A percentile compares a stretch with the other conserved stretches of the same genome.
phyloP scores from a whole-genome alignment of 768 basidiomycete genomes.

The Naematelia aurantialba region DNA sequence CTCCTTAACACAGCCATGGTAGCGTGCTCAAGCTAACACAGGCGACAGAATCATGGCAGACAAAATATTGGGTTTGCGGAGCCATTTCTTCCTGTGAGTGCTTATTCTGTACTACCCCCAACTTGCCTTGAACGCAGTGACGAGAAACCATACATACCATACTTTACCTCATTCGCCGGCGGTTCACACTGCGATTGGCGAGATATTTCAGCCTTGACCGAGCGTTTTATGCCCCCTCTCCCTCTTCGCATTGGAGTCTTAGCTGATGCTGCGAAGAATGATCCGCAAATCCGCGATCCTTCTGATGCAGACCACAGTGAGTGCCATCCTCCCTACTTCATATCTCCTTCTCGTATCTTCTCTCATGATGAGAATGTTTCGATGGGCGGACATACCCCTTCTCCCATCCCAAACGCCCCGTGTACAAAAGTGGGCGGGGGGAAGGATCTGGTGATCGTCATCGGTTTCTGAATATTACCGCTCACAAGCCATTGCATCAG shows the following conservation, averaged over 20 bases:
- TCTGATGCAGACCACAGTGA: too few relatives aligned
- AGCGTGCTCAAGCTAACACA: background rate
- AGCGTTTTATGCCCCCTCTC: conserved; percentile 24
- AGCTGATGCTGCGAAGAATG: background rate
- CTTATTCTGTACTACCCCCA: background rate
- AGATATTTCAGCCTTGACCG: conserved; percentile 49
- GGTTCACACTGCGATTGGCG: conserved; percentile 35
- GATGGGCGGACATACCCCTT: conserved; percentile 46
- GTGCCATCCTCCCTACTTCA: too few relatives aligned
- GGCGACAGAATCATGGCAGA: background rate
- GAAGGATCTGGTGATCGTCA: conserved; percentile 39
- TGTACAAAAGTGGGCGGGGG: conserved; percentile 48
- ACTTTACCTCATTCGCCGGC: conserved; percentile 45
- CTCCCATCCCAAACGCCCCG: conserved; percentile 42
- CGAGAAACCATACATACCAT: conserved; percentile 41
- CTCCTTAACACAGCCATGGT: background rate
- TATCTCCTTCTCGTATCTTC: too few relatives aligned
- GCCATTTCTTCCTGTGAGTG: conserved; percentile 13
- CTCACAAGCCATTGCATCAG: background rate
- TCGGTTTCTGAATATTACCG: conserved; percentile 35
- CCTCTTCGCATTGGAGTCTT: background rate
- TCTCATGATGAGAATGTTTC: conserved; percentile 35
- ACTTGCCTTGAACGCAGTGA: conserved; percentile 31
- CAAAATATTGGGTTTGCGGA: background rate
- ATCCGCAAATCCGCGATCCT: too few relatives aligned